These are phyloP conservation scores for Trichoderma atrobrunneum DNA, from an alignment of 2,329 filamentous ascomycete genomes.

Conservation along the genomic window DNA sequence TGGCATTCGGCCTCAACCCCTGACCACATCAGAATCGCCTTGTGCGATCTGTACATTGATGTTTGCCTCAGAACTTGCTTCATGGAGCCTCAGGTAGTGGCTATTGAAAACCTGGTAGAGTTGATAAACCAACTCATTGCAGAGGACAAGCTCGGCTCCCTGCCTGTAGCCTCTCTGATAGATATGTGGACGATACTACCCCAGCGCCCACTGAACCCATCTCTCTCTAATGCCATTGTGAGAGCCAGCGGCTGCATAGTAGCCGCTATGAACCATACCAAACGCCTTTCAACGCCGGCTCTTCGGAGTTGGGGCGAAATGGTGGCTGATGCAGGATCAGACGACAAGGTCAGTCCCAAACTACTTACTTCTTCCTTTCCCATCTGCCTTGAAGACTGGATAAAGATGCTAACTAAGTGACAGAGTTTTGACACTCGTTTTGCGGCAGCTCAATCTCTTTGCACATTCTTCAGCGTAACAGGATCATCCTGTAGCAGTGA, in stretches of 20 bases:
- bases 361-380: not conserved
- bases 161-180: slow-evolving; percentile 37
- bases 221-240: slow-evolving; percentile 49
- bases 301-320: slow-evolving; percentile 47
- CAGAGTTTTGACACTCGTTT: slow-evolving; percentile 64
- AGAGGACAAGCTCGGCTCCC: slow-evolving; percentile 24
- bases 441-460: slow-evolving; percentile 56
- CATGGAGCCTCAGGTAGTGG: slow-evolving; percentile 46
- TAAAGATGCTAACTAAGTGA: not conserved
- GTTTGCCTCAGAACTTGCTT: slow-evolving; percentile 38
- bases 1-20: slow-evolving; percentile 31
- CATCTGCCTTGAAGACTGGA: not conserved
- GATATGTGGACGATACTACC: slow-evolving; percentile 42
- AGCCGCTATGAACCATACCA: slow-evolving; percentile 32
- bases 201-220: slow-evolving; percentile 43
- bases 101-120: slow-evolving; percentile 47
- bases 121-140: slow-evolving; percentile 43
- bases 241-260: slow-evolving; percentile 47
- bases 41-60: slow-evolving; percentile 45
- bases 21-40: slow-evolving; percentile 28
- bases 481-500: slow-evolving; percentile 26
- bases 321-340: slow-evolving; percentile 47
- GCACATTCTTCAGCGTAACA: slow-evolving; percentile 44
- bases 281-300: slow-evolving; percentile 20
- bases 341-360: slow-evolving; percentile 42